phyloP scores from a whole-genome alignment of 768 basidiomycete species.

The Suillus ampliporus region DNA sequence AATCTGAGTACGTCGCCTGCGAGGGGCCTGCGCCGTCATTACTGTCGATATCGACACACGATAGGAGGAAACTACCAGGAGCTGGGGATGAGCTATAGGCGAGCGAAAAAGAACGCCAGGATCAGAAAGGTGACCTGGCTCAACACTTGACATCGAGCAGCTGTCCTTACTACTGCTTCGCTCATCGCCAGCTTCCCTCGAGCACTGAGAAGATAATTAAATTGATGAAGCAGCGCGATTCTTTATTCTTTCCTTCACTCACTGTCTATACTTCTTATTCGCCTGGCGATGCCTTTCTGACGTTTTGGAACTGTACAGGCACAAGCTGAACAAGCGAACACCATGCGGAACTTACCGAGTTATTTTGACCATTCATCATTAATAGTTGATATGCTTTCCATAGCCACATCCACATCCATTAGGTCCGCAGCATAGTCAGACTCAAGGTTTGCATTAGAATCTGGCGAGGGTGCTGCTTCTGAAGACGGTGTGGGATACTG shows the following conservation, averaged over 20 bases:
- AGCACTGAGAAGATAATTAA: not conserved
- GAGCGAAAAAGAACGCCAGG: not conserved
- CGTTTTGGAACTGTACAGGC: not conserved
- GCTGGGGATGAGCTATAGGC: not conserved
- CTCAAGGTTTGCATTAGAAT: not conserved
- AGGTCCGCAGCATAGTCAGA: not conserved
- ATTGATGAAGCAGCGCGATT: not conserved
- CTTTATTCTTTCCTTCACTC: constrained; percentile 7
- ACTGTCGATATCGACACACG: not conserved
- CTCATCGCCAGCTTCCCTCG: constrained; percentile 6
- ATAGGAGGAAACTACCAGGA: not conserved
- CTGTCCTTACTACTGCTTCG: not conserved
- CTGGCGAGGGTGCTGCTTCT: not conserved
- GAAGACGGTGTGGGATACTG: not conserved
- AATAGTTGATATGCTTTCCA: not conserved
- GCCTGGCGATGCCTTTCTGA: constrained; percentile 1
- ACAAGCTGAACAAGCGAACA: not conserved
- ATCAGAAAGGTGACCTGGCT: not conserved
- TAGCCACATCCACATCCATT: not conserved
- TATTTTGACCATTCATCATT: not conserved
- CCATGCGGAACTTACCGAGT: not conserved
- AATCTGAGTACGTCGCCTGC: too few relatives aligned
- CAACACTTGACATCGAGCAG: not conserved
- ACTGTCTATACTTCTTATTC: constrained; percentile 4
- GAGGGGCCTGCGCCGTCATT: too few relatives aligned